Evolutionary conservation across 2,329 filamentous ascomycete species (phyloP).

Genomic region (Furcasterigmium furcatum): DNA sequence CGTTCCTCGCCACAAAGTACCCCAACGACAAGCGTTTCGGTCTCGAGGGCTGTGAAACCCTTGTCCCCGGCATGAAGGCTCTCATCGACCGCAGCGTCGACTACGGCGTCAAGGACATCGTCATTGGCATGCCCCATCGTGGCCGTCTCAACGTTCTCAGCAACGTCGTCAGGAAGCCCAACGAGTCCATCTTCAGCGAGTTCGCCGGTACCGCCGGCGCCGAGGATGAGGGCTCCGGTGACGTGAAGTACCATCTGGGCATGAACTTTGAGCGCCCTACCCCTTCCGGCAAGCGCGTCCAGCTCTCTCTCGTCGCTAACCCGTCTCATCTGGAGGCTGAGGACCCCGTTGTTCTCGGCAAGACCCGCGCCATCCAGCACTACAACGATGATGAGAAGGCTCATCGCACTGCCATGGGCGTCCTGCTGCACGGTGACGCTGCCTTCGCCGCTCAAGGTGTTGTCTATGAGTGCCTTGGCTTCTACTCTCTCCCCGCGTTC

Average conservation of each 20-base stretch:
- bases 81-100: slow-evolving; percentile 97
- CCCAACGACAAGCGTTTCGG: slow-evolving; percentile 99
- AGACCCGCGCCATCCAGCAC: slow-evolving; percentile 96
- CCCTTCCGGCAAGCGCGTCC: slow-evolving; percentile 97
- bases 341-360: slow-evolving; percentile 95
- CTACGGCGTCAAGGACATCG: slow-evolving; percentile 97
- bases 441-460: slow-evolving; percentile 95
- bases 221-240: slow-evolving; percentile 92
- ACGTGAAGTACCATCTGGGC: slow-evolving; percentile 98
- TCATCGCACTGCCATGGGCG: slow-evolving; percentile 88
- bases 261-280: slow-evolving; percentile 99
- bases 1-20: slow-evolving; percentile 94
- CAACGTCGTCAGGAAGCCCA: slow-evolving; percentile 98
- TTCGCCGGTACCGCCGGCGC: slow-evolving; percentile 86
- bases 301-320: slow-evolving; percentile 96
- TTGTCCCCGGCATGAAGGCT: slow-evolving; percentile 99
- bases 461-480: slow-evolving; percentile 97
- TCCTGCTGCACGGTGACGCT: slow-evolving; percentile 94
- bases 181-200: slow-evolving; percentile 99
- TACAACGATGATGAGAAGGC: slow-evolving; percentile 96
- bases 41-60: slow-evolving; percentile 92
- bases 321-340: slow-evolving; percentile 97
- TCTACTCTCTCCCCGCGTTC: slow-evolving; percentile 93
- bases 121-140: slow-evolving; percentile 99
- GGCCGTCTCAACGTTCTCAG: slow-evolving; percentile 96